Evolutionary conservation across 1,284 basidiomycete species (phyloP), one percentile per base, ranked within the genome.

Genomic region (Rhodotorula mucilaginosa): DNA sequence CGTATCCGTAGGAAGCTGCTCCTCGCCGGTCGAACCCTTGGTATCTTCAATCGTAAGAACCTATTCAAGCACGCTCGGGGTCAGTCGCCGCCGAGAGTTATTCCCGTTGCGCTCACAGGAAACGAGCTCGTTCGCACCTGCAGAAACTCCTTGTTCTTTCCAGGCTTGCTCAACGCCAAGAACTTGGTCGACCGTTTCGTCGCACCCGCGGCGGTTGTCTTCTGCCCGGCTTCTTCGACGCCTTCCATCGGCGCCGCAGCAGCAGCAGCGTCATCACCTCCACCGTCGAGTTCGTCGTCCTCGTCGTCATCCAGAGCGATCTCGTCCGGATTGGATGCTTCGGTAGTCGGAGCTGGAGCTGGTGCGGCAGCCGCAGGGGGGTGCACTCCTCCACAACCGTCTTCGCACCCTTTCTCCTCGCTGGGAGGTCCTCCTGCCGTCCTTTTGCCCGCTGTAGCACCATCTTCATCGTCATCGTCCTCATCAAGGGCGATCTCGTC

Each of bases 101-200:
- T n/a, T n/a, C n/a, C n/a, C n/a, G n/a, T n/a, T n/a, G n/a, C n/a
- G n/a, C n/a, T n/a, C n/a, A n/a, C n/a, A n/a, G n/a, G n/a, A n/a
- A n/a, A n/a, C 34, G 34, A 34, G 34, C 34, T 34, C 34, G 34
- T 7, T 6, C 34, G 34, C 34, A 34, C 34, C 34, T 97, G 93
- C 7, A 99, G 85, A 79, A 93, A 97, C 63, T 91, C 87, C 61
- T 90, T 86, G 16, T 84, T 85, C 0, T 90, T 89, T 1, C 94
- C 85, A 78, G 94, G 97, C 81, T 99, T 98, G 83, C 97, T 93
- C 5, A 99, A 83, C 1, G 96, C 94, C 18, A 99, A 82, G 81
- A 99, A 99, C 64, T 85, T 86, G 0, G 96, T 98, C 47, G 31
- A 39, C 49, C 26, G 44, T 52, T 34, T 34, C 16, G 15, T 16